Conservation (phyloP, 2,329 filamentous ascomycete genomes). For the Fusarium globosum region DNA sequence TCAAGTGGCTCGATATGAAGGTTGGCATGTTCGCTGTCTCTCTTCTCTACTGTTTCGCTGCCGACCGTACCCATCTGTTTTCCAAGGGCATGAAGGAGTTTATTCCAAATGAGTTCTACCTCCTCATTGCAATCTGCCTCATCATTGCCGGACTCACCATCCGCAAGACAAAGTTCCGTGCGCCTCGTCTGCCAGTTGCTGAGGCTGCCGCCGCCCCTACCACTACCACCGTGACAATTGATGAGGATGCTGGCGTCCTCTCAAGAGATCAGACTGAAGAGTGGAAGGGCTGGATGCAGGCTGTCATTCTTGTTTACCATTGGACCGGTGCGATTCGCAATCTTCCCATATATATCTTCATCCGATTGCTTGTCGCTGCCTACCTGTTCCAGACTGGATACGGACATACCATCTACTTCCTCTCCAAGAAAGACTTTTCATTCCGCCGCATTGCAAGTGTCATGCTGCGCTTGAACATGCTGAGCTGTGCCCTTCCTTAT, state of each 20-base stretch:
- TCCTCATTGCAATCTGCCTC: slow-evolving; percentile 23
- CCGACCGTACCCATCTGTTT: slow-evolving; percentile 46
- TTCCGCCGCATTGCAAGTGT: slow-evolving; percentile 62
- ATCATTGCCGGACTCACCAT: slow-evolving; percentile 31
- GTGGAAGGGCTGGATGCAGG: slow-evolving; percentile 75
- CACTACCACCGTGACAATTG: background rate
- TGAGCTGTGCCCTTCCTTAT: slow-evolving; percentile 64
- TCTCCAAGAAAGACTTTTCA: slow-evolving; percentile 67
- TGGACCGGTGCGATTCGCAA: slow-evolving; percentile 62
- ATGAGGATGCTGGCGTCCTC: slow-evolving; percentile 38
- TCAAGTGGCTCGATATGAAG: slow-evolving; percentile 38
- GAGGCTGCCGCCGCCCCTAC: slow-evolving; percentile 3
- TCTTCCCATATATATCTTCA: slow-evolving; percentile 64
- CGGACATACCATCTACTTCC: slow-evolving; percentile 69
- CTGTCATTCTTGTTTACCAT: slow-evolving; percentile 63
- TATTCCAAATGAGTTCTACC: slow-evolving; percentile 28
- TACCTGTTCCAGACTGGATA: slow-evolving; percentile 73
- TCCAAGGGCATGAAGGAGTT: slow-evolving; percentile 45
- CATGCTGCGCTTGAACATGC: slow-evolving; percentile 67
- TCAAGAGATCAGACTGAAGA: slow-evolving; percentile 69
- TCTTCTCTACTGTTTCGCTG: slow-evolving; percentile 44
- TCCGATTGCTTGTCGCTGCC: slow-evolving; percentile 64
- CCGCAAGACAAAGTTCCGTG: slow-evolving; percentile 27
- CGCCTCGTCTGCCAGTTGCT: slow-evolving; percentile 14
- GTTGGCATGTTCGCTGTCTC: slow-evolving; percentile 43